Base-by-base conservation (phyloP, 345 rosid genomes). In the Ceriops tagal region DNA sequence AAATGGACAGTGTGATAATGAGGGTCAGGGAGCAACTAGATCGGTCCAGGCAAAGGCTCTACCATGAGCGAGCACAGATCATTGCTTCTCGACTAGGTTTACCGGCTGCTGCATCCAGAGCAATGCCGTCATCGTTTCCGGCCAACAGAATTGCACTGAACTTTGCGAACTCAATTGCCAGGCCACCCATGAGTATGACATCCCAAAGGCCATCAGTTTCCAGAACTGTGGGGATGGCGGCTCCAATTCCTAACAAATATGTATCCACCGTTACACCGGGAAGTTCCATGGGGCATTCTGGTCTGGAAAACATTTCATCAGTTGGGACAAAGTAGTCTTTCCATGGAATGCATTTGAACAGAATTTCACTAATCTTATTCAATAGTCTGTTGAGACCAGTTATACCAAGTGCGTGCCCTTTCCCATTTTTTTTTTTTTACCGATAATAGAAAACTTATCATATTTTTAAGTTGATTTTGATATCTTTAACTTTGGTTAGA, bases 11-110 rank as follows among this genome's bases (percentile, higher is more conserved):
- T 70, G 72, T 89, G 78, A 82, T 86, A 46, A 52, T 75, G 77
- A 86, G 90, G 73, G 87, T 85, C 24, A 86, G 81, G 79, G 99
- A 96, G 83, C 98, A 92, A 68, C 79, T 96, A 82, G 98, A 96
- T 62, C 82, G 97, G 77, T 88, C 95, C 64, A 90, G 85, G 74
- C 98, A 92, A 79, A 88, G 84, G 73, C 96, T 96, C 49, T 92
- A 84, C 82, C 91, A 86, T 19, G 98, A 96, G 75, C 82, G 99
- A 64, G 90, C 91, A 52, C 97, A 92, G 81, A 96, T 96, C 80
- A 96, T 96, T 62, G 90, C 96, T 74, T 77, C 97, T 46, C 88
- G 98, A 64, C 95, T 92, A 24, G 96, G 95, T 59, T 62, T 81
- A 57, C 87, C 85, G n/a, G 78, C 87, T 67, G 67, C 88, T 62